Base-by-base conservation (phyloP, 1,284 basidiomycete species). In the Meripilus lineatus region DNA sequence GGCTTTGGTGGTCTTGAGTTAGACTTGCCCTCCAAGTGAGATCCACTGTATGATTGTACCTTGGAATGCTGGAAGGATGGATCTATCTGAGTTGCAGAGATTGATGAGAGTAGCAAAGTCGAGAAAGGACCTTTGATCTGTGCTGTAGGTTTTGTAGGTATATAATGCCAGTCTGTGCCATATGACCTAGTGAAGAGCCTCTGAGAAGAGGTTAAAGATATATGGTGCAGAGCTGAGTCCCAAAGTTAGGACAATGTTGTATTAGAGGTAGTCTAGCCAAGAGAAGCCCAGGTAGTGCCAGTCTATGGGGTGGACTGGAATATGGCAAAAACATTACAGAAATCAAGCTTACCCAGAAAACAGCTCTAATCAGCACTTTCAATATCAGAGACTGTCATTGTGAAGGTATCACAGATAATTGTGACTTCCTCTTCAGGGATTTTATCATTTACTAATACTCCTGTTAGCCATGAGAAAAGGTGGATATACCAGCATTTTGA, bases 181-280 rank as follows among this genome's bases (percentile, higher is more conserved):
- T 42, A 68, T 57, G 14, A 68, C 66, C 63, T 63, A 66, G 44
- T 65, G 63, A 3, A 63, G 49, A 17, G 55, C 65, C 46, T 67
- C 62, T 0, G 62, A 54, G 39, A 67, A 64, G 0, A 66, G 52
- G 47, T 71, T 70, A 52, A 69, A 71, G 14, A 70, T 66, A 45
- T 68, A 69, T 0, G 64, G 68, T 3, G 66, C 44, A 14, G 47
- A 40, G 14, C 44, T 48, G 5, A 20, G 23, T 2, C 50, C 48
- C 28, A 59, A 57, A 3, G 54, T 43, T 32, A 67, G 52, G 4
- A 66, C 58, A 3, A 62, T 43, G 35, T 53, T 53, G 38, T 63
- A 62, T 38, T 61, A 70, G 24, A 63, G 54, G 11, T 51, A 23
- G 2, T 41, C 49, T 2, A 46, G 40, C 66, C 65, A 69, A 20